Evolutionary conservation across 106 monocot species (phyloP).

Genomic region (Dendrobium huoshanense): DNA sequence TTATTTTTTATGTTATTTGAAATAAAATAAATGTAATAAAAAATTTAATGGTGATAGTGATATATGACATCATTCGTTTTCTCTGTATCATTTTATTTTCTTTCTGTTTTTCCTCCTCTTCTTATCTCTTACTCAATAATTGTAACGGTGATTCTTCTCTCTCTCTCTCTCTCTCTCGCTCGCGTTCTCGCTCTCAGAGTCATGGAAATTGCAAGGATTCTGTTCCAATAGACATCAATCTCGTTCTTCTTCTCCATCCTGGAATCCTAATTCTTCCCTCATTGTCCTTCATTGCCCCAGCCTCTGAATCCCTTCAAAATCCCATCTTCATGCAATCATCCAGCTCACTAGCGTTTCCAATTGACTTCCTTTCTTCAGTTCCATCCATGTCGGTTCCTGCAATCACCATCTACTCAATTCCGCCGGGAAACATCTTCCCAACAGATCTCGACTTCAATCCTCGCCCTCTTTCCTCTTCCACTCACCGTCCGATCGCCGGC

Average conservation of each 20-base stretch:
- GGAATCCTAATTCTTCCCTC: neutral
- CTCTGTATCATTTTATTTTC: no score
- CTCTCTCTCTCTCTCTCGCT: neutral
- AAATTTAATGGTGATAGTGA: no score
- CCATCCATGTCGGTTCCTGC: slow-evolving; percentile 74
- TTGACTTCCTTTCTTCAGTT: neutral
- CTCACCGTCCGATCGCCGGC: slow-evolving; percentile 41
- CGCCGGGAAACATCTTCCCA: slow-evolving; percentile 44
- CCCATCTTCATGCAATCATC: neutral
- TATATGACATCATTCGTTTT: no score
- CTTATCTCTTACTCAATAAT: no score
- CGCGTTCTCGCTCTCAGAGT: no score
- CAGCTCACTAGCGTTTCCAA: neutral
- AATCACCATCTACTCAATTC: slow-evolving; percentile 70
- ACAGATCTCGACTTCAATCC: slow-evolving; percentile 51
- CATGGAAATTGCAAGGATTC: neutral
- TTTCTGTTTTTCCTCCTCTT: no score
- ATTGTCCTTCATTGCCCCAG: no score
- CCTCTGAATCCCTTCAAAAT: neutral
- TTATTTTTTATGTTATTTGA: no score
- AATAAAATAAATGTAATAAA: no score
- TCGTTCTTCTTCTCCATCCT: neutral
- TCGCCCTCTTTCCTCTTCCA: slow-evolving; percentile 23
- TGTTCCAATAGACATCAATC: neutral
- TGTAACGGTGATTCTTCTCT: no score